Evolutionary conservation across 2,329 filamentous ascomycete genomes (phyloP).

Genomic region (Talaromyces islandicus): DNA sequence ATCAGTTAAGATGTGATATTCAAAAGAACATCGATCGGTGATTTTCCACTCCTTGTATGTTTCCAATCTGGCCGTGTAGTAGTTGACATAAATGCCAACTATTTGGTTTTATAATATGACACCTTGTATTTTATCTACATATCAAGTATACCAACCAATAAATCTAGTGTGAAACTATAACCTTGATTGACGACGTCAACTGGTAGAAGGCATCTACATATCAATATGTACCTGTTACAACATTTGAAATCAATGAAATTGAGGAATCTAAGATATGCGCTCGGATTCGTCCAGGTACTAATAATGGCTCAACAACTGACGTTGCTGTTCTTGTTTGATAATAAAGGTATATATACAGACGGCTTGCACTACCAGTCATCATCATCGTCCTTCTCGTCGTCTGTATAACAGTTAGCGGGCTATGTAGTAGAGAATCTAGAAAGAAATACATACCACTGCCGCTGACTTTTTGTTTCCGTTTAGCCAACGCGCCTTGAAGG

Average conservation of each 20-base stretch:
- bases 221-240: neutral
- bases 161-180: neutral
- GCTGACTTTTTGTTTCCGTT: slow-evolving; percentile 89
- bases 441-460: slow-evolving; percentile 71
- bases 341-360: neutral
- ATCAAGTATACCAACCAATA: neutral
- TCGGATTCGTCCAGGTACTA: neutral
- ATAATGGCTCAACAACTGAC: neutral
- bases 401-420: slow-evolving; percentile 18
- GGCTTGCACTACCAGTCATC: slow-evolving; percentile 10
- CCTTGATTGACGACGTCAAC: neutral
- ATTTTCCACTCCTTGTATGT: too few species aligned
- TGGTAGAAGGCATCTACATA: neutral
- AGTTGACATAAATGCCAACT: too few species aligned
- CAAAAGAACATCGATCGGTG: too few species aligned
- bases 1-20: too few species aligned
- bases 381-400: slow-evolving; percentile 13
- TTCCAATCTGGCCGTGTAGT: too few species aligned
- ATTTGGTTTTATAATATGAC: too few species aligned
- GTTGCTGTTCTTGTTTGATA: neutral
- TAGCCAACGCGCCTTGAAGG: slow-evolving; percentile 68
- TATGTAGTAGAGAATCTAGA: neutral
- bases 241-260: neutral
- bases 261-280: neutral
- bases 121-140: too few species aligned